Conservation (phyloP, 192 early-diverging fungal species). For the Coemansia asiatica region DNA sequence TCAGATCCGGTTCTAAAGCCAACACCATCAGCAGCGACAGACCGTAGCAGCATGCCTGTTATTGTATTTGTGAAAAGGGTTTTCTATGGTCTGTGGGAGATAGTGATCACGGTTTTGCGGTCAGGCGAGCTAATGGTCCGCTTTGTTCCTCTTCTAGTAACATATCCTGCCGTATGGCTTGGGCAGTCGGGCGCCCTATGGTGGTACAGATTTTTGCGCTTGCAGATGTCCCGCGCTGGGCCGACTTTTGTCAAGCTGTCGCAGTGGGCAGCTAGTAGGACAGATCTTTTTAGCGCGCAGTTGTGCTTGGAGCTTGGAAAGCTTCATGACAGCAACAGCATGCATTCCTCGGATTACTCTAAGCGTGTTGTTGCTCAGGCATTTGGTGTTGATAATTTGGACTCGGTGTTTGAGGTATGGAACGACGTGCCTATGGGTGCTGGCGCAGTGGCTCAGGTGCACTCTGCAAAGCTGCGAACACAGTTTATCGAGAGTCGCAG, state of each 20-base stretch:
- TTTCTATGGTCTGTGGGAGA: slow-evolving; percentile 13
- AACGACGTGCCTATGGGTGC: slow-evolving; percentile 79
- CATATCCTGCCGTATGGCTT: slow-evolving; percentile 61
- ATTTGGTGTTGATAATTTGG: slow-evolving; percentile 62
- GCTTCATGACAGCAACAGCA: slow-evolving; percentile 77
- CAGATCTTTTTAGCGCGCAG: slow-evolving; percentile 78
- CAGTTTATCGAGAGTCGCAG: slow-evolving; percentile 7
- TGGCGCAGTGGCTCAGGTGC: slow-evolving; percentile 94
- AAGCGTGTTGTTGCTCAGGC: slow-evolving; percentile 62
- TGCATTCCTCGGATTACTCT: slow-evolving; percentile 76
- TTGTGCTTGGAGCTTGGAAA: slow-evolving; percentile 73
- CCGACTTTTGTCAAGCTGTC: slow-evolving; percentile 96
- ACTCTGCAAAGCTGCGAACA: slow-evolving; percentile 19
- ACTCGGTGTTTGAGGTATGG: slow-evolving; percentile 78
- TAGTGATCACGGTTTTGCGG: slow-evolving; percentile 48
- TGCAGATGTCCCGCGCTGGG: slow-evolving; percentile 80
- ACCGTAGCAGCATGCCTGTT: not conserved
- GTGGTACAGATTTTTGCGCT: slow-evolving; percentile 84
- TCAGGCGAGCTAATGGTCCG: slow-evolving; percentile 62
- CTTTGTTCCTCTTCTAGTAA: slow-evolving; percentile 69
- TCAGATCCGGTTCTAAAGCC: not conserved
- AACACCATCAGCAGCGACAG: not conserved
- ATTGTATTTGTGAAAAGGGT: not conserved
- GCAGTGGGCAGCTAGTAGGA: slow-evolving; percentile 92
- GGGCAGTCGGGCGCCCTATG: slow-evolving; percentile 66